A percentile compares a stretch with the other conserved stretches of the same genome.
phyloP scores from a whole-genome alignment of 805 yeast genomes.

The Barnettozyma wickerhamii region DNA sequence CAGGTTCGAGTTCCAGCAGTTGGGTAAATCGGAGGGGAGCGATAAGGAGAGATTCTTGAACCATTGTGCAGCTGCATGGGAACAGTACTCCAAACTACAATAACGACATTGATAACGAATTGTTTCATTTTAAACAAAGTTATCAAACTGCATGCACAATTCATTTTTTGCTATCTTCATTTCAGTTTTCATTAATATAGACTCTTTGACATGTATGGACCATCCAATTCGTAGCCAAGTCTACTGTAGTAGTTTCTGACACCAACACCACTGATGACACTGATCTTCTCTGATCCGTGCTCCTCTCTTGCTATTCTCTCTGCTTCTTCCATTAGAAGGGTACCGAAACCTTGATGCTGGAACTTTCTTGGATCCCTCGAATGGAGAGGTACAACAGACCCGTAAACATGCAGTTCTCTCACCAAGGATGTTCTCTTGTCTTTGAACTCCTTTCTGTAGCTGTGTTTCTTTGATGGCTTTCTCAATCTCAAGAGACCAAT shows the following conservation, averaged over 20 bases:
- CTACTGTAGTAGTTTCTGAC: slow-evolving; percentile 93
- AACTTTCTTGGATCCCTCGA: slow-evolving; percentile 96
- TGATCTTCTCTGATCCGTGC: slow-evolving; percentile 85
- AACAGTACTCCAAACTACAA: slow-evolving; percentile 19
- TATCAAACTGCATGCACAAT: background rate
- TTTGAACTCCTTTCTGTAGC: slow-evolving; percentile 85
- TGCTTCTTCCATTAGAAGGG: slow-evolving; percentile 96
- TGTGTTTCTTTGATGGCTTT: slow-evolving; percentile 82
- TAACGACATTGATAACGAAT: background rate
- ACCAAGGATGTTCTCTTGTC: slow-evolving; percentile 86
- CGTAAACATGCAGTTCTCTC: slow-evolving; percentile 96
- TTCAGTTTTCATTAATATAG: slow-evolving; percentile 13
- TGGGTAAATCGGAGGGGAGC: slow-evolving; percentile 5
- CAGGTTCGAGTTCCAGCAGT: slow-evolving; percentile 21
- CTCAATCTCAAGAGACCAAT: slow-evolving; percentile 88
- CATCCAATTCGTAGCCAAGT: slow-evolving; percentile 88
- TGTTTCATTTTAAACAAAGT: background rate
- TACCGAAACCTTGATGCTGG: slow-evolving; percentile 99
- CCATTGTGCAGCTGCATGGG: slow-evolving; percentile 34
- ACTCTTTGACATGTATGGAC: slow-evolving; percentile 93
- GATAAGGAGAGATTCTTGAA: slow-evolving; percentile 29
- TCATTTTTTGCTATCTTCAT: background rate
- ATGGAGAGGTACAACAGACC: slow-evolving; percentile 95
- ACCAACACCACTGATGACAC: slow-evolving; percentile 97
- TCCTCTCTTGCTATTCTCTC: slow-evolving; percentile 93